These are phyloP conservation scores for Phylloporus arenicola DNA, from an alignment of 768 basidiomycete species.

Conservation along the genomic window DNA sequence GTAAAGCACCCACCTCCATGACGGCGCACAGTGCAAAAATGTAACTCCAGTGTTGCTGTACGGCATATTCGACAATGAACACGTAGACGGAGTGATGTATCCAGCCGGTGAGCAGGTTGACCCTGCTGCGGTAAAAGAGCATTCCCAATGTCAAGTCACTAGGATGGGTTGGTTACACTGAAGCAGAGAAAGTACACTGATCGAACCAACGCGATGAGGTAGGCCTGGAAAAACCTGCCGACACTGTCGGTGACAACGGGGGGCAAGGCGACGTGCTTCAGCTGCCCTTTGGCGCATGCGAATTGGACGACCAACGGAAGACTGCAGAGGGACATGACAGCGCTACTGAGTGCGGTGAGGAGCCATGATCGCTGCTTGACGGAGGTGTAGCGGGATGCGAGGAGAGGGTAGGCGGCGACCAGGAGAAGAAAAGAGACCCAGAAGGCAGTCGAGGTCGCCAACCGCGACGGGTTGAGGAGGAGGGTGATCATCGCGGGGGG, in stretches of 20 bases:
- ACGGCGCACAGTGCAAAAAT: conserved; percentile 41
- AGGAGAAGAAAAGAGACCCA: conserved; percentile 16
- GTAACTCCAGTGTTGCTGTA: conserved; percentile 33
- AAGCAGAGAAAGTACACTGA: conserved; percentile 9
- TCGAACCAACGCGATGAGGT: conserved; percentile 33
- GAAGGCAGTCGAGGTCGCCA: conserved; percentile 22
- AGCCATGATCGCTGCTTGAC: conserved; percentile 45
- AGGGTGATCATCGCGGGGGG: conserved; percentile 20
- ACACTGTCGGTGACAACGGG: conserved; percentile 21
- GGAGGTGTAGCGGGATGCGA: conserved; percentile 29
- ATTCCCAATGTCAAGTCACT: conserved; percentile 45
- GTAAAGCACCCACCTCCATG: conserved; percentile 40
- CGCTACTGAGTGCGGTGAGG: conserved; percentile 38
- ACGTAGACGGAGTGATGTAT: conserved; percentile 45
- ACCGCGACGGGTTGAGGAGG: conserved; percentile 12
- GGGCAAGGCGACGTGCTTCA: conserved; percentile 22
- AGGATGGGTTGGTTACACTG: conserved; percentile 8
- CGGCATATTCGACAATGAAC: conserved; percentile 35
- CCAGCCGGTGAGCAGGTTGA: conserved; percentile 53
- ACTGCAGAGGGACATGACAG: conserved; percentile 37
- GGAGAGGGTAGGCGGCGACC: conserved; percentile 25
- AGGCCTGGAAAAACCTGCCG: conserved; percentile 42
- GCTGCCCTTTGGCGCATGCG: conserved; percentile 20
- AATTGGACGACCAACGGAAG: conserved; percentile 36
- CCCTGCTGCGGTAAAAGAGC: conserved; percentile 40